These are phyloP conservation scores for Chlamydomonas eustigma DNA, from an alignment of 139 green algal species.

Conservation along the genomic window DNA sequence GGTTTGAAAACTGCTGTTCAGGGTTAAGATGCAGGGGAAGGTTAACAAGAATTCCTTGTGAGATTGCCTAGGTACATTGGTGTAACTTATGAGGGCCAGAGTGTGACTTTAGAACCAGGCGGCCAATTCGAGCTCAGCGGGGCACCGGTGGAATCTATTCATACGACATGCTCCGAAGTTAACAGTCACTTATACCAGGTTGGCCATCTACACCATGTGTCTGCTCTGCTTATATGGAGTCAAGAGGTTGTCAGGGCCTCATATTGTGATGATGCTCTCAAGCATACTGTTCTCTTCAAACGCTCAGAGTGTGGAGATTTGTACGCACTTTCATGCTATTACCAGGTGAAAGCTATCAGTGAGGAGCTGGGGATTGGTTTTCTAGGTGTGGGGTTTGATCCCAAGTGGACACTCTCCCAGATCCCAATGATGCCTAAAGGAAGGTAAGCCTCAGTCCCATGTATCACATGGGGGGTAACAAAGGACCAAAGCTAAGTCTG, in stretches of 20 bases:
- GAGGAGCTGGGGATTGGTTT: slow-evolving; percentile 80
- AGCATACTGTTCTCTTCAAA: too few relatives aligned
- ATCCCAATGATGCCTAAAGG: slow-evolving; percentile 95
- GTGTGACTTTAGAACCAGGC: slow-evolving; percentile 93
- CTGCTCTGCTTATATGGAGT: too few relatives aligned
- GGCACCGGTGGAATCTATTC: slow-evolving; percentile 83
- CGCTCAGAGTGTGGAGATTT: too few relatives aligned
- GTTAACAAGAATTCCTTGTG: too few relatives aligned
- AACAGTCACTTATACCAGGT: slow-evolving; percentile 93
- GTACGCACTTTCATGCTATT: too few relatives aligned
- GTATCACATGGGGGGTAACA: not conserved
- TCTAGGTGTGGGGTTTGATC: slow-evolving; percentile 88
- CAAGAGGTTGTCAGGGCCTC: too few relatives aligned
- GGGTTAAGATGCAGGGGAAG: too few relatives aligned
- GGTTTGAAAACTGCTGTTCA: too few relatives aligned
- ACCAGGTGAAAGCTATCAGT: slow-evolving; percentile 80
- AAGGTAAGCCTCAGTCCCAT: not conserved
- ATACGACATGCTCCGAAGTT: slow-evolving; percentile 93
- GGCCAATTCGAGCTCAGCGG: slow-evolving; percentile 96
- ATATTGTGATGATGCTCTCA: too few relatives aligned
- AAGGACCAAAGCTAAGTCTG: not conserved
- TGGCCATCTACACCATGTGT: too few relatives aligned
- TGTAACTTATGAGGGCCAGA: slow-evolving; percentile 75
- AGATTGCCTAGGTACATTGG: slow-evolving; percentile 95
- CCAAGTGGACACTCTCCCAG: slow-evolving; percentile 79